phyloP scores from a whole-genome alignment of 805 yeast genomes.

The Jamesozyma piceae region DNA sequence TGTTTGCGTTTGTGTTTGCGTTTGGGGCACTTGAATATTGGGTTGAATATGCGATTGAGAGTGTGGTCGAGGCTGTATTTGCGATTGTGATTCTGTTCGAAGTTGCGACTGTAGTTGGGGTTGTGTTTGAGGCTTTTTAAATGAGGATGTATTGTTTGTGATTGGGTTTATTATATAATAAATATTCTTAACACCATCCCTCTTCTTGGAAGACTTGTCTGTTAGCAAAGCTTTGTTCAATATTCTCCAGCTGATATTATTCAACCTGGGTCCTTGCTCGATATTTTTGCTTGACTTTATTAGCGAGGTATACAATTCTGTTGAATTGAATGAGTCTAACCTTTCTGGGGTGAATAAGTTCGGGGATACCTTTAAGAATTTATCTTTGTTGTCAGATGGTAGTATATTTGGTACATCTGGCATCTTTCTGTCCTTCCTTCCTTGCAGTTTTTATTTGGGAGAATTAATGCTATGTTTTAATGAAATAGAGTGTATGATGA shows the following conservation, averaged over 20 bases:
- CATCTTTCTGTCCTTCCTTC: not conserved
- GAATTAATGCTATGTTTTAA: not conserved
- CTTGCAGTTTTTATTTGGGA: not conserved
- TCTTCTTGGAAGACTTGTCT: constrained; percentile 16
- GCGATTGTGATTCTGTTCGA: not conserved
- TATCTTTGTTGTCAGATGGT: not conserved
- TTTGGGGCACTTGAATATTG: not conserved
- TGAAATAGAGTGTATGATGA: not conserved
- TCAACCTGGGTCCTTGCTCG: constrained; percentile 29
- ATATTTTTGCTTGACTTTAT: constrained; percentile 16
- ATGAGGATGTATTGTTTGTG: not conserved
- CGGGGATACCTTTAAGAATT: constrained; percentile 26
- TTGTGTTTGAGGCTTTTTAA: not conserved
- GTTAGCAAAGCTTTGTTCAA: constrained; percentile 19
- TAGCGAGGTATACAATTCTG: constrained; percentile 25
- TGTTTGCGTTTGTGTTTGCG: not conserved
- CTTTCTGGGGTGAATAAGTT: constrained; percentile 27
- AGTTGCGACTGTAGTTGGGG: not conserved
- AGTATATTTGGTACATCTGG: not conserved
- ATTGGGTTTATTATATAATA: constrained; percentile 23
- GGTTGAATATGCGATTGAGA: no score
- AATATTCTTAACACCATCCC: constrained; percentile 29
- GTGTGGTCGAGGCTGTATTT: not conserved
- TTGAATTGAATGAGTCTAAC: constrained; percentile 23
- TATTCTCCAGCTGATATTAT: constrained; percentile 29